Conservation (phyloP, 805 yeast genomes). For the Alloascoidea hylecoeti region DNA sequence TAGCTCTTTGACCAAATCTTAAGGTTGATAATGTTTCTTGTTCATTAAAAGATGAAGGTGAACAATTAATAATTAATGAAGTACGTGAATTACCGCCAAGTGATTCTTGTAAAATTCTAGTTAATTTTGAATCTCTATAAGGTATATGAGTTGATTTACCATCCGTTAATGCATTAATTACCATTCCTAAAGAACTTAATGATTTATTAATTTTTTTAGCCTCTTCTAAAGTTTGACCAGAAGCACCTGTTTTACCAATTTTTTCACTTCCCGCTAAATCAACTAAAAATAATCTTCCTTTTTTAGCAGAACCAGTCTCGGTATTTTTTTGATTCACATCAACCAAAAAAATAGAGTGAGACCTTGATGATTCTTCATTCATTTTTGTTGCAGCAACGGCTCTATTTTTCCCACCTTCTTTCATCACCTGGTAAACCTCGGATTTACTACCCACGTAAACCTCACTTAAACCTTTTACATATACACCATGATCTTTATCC, state of each 20-base stretch:
- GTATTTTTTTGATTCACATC: constrained; percentile 46
- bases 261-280: constrained; percentile 87
- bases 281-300: constrained; percentile 56
- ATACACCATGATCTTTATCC: constrained; percentile 47
- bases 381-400: constrained; percentile 48
- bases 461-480: constrained; percentile 57
- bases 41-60: constrained; percentile 42
- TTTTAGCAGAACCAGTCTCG: constrained; percentile 39
- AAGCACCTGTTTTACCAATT: constrained; percentile 62
- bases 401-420: constrained; percentile 42
- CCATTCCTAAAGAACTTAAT: constrained; percentile 64
- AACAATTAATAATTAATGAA: constrained; percentile 57
- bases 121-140: constrained; percentile 65
- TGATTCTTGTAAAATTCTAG: constrained; percentile 66
- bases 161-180: constrained; percentile 67
- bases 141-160: constrained; percentile 53
- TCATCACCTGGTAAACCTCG: constrained; percentile 44
- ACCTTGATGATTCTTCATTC: constrained; percentile 64
- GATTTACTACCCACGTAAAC: constrained; percentile 40
- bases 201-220: constrained; percentile 77
- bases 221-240: constrained; percentile 64
- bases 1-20: constrained; percentile 64
- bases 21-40: constrained; percentile 59
- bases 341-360: constrained; percentile 69
- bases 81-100: constrained; percentile 78